Conservation (phyloP, 345 rosid genomes). For the Zanthoxylum bungeanum region DNA sequence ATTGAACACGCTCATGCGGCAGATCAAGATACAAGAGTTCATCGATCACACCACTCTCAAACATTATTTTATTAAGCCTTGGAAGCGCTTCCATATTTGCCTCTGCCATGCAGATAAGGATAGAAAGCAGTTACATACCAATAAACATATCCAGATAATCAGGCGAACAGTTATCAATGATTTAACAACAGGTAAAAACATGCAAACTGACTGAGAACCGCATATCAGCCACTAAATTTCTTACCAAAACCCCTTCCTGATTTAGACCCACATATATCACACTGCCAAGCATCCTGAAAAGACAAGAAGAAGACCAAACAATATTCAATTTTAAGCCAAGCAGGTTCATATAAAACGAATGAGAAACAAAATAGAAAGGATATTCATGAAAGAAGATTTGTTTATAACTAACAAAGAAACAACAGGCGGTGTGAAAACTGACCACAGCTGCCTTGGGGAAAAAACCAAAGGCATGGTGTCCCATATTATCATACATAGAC, state of each 20-base stretch:
- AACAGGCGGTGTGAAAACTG: neutral
- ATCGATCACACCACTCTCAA: constrained; percentile 44
- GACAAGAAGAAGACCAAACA: neutral
- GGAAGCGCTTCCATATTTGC: constrained; percentile 45
- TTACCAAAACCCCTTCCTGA: constrained; percentile 31
- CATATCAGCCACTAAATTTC: neutral
- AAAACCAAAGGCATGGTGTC: constrained; percentile 26
- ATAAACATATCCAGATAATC: neutral
- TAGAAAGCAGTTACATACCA: neutral
- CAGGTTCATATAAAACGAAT: neutral
- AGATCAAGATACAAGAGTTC: constrained; percentile 40
- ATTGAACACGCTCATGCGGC: constrained; percentile 30
- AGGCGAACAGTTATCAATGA: neutral
- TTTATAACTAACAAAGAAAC: neutral
- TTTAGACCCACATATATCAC: constrained; percentile 22
- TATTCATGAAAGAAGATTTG: neutral
- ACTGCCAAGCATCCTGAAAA: constrained; percentile 27
- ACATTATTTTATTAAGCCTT: constrained; percentile 39
- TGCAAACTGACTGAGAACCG: neutral
- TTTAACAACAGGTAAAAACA: neutral
- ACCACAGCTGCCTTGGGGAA: constrained; percentile 29
- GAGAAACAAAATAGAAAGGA: neutral
- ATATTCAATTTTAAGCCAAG: neutral
- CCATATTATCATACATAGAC: constrained; percentile 24
- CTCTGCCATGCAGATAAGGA: constrained; percentile 23